Base-by-base conservation (phyloP, 768 basidiomycete genomes). In the Punctularia strigosozonata region DNA sequence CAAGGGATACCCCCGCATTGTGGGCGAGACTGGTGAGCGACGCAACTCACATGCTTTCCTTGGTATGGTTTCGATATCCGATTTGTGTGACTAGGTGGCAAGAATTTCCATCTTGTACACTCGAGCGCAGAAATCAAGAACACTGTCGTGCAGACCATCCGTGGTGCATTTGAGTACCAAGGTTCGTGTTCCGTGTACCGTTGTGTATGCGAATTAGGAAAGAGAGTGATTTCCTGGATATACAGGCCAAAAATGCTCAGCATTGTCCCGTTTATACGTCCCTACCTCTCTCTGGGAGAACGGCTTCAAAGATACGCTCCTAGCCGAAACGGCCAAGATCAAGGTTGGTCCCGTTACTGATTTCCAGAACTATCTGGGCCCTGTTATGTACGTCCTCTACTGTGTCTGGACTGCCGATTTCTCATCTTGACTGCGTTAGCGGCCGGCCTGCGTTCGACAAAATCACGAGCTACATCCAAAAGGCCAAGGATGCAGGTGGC, bases 21-120 rank as follows among this genome's bases (percentile, higher is more conserved):
- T 99, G 5, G 95, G 95, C 20, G 94, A 98, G 70, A 98, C 94
- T 6, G 90, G 67, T 59, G 43, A 15, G 50, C 44, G 8, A 30
- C 25, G 2, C 6, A n/a, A 22, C 25, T 6, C 14, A 3, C 28
- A 20, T 13, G n/a, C 25, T 40, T 26, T 35, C 13, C 14, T 30
- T 15, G 38, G 14, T 37, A 6, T 25, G 14, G 17, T n/a, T 10
- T 19, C 3, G 25, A 12, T 25, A 26, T 15, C 10, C 10, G 28
- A 30, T 30, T 30, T 30, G 10, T 10, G 15, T 30, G 15, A 10
- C 26, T 44, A 59, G 66, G 89, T 21, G 94, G 95, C 41, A 99
- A 98, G 73, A 99, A 99, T 69, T 98, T 92, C 70, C 95, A 98
- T 61, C 47, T 99, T 33, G 66, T 98, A 36, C 95, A 98, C 60